Base-by-base conservation (phyloP, 2,329 filamentous ascomycete species). In the Cladobotryum mycophilum region DNA sequence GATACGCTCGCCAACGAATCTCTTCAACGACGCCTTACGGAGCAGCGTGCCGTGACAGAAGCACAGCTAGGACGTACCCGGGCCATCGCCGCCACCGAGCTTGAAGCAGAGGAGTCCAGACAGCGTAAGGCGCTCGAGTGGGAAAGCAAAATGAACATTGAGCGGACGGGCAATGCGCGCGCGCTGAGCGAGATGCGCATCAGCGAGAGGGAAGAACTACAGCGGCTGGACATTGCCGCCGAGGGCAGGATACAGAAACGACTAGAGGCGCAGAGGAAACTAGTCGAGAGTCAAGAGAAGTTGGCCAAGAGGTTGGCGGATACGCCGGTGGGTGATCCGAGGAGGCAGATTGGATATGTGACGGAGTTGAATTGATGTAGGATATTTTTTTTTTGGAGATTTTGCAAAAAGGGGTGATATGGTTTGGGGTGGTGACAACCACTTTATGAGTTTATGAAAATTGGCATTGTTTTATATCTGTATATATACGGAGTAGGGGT, bases 271-370 rank as follows among this genome's bases (percentile, higher is more conserved):
- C 78, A 81, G 64, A 72, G 70, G 65, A 75, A 70, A 60, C 60
- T 81, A 46, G 75, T 81, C 2, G 75, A 81, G 46, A 68, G 66
- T 40, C 69, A 72, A 58, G 68, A 71, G 53, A 65, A 64, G 54
- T 50, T 72, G 49, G 69, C 69, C 1, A 66, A 61, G 52, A 69
- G 70, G 57, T 60, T 81, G 52, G 75, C 78, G 8, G 70, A 76
- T 14, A 64, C 61, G 1, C 57, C 62, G 1, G 51, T 41, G 14
- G 56, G 53, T 0, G 61, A 68, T 36, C 47, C 61, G 40, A 64
- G 75, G 57, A 70, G 73, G 54, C 76, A 79, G 67, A 76, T 81
- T 66, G 79, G 79, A n/a, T 81, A 72, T 55, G 70, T 82, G 33
- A 74, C 74, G 44, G 78, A 81, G 66, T 52, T 80, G 60, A 71